Percentiles rank a stretch among this genome's conserved stretches.
phyloP scores from a whole-genome alignment of 306 rosid species.

The Malus asiatica region DNA sequence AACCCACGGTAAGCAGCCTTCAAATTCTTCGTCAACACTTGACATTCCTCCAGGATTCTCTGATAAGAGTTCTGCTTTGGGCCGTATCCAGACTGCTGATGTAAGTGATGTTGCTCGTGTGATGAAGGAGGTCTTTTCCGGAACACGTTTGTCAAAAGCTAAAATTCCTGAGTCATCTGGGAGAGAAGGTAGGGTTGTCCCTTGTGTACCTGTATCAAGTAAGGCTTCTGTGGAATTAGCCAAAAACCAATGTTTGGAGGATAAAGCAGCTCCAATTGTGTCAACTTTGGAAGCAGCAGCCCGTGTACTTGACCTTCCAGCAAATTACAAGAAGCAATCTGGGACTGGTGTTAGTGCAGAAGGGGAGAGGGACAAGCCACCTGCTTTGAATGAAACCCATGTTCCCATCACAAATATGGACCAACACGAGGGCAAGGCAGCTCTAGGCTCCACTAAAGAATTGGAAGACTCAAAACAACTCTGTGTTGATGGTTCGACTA shows the following conservation, averaged over 20 bases:
- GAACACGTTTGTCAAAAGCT: constrained; percentile 62
- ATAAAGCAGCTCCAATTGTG: constrained; percentile 17
- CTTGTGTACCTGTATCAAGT: constrained; percentile 21
- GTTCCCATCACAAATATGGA: constrained; percentile 9
- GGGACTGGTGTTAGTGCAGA: constrained; percentile 16
- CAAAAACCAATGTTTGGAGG: constrained; percentile 28
- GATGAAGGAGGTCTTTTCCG: constrained; percentile 97
- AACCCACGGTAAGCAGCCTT: constrained; percentile 50
- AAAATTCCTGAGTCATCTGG: constrained; percentile 45
- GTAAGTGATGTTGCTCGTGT: constrained; percentile 97
- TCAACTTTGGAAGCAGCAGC: constrained; percentile 14
- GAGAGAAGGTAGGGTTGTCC: constrained; percentile 42
- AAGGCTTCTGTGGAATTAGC: constrained; percentile 33
- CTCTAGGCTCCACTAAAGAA: constrained; percentile 23
- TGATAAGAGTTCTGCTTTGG: constrained; percentile 54
- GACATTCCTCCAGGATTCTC: constrained; percentile 52
- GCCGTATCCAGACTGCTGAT: constrained; percentile 61
- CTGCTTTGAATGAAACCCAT: constrained; percentile 23
- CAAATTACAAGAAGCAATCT: constrained; percentile 20
- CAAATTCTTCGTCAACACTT: constrained; percentile 29
- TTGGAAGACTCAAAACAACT: constrained; percentile 24
- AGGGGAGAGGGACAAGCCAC: neutral
- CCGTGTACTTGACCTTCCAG: constrained; percentile 20
- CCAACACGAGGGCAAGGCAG: constrained; percentile 16
- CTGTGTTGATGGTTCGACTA: constrained; percentile 19